These are phyloP conservation scores for Sugiyamaella marilandica DNA, from an alignment of 805 yeast species.

Conservation along the genomic window DNA sequence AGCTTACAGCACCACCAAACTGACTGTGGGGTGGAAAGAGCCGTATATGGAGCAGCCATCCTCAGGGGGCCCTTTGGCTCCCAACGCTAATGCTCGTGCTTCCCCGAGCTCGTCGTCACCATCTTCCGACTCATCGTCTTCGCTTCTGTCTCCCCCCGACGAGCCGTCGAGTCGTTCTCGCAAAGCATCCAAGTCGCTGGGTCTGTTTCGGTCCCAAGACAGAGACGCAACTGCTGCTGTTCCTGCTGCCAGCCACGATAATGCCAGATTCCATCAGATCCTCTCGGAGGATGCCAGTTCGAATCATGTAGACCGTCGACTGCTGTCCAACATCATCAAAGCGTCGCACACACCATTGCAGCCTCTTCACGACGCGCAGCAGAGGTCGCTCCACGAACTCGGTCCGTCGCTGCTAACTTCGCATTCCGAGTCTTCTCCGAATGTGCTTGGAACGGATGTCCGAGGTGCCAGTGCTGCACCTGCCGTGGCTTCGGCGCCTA, in stretches of 20 bases:
- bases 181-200: conserved; percentile 37
- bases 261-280: neutral
- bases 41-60: neutral
- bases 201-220: conserved; percentile 26
- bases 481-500: neutral
- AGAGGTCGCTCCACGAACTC: too few relatives aligned
- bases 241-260: neutral
- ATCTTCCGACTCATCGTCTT: neutral
- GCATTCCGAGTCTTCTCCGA: too few relatives aligned
- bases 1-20: too few relatives aligned
- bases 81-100: neutral
- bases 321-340: neutral
- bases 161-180: conserved; percentile 25
- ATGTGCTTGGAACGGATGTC: too few relatives aligned
- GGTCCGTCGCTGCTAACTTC: too few relatives aligned
- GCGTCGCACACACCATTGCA: too few relatives aligned
- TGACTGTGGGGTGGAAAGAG: neutral
- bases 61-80: neutral
- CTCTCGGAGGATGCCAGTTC: neutral
- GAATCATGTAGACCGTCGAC: neutral
- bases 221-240: neutral
- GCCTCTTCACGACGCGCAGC: too few relatives aligned
- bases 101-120: neutral
- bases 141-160: neutral
- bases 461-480: neutral